phyloP scores from a whole-genome alignment of 78 protist species.

The Dictyostelium citrinum region DNA sequence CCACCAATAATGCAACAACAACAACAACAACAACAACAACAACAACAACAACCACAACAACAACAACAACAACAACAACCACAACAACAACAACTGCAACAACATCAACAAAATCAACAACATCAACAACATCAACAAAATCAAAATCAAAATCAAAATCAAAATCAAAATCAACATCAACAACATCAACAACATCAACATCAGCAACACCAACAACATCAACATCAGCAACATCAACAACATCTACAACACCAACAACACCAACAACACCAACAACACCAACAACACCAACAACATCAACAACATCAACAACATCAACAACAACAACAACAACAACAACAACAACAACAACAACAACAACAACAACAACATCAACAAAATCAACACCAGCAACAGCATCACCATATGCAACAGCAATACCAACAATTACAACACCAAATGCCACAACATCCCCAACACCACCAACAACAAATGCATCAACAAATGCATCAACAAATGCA shows the following conservation, averaged over 20 bases:
- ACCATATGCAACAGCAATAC: background rate
- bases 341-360: background rate
- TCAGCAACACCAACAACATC: background rate
- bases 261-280: background rate
- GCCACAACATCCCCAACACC: background rate
- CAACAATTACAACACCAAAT: background rate
- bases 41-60: background rate
- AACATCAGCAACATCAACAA: background rate
- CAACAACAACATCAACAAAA: background rate
- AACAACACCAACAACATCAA: background rate
- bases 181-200: background rate
- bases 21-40: background rate
- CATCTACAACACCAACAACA: background rate
- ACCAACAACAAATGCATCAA: constrained; percentile 36
- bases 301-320: background rate
- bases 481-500: constrained; percentile 42
- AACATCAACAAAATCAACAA: background rate
- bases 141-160: background rate
- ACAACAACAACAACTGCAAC: background rate
- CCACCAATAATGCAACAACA: constrained; percentile 4
- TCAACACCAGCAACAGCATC: background rate
- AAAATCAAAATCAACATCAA: too few relatives aligned
- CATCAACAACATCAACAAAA: background rate
- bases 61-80: background rate
- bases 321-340: background rate